phyloP scores from a whole-genome alignment of 2,329 filamentous ascomycete genomes.

The Aspergillus ustus region DNA sequence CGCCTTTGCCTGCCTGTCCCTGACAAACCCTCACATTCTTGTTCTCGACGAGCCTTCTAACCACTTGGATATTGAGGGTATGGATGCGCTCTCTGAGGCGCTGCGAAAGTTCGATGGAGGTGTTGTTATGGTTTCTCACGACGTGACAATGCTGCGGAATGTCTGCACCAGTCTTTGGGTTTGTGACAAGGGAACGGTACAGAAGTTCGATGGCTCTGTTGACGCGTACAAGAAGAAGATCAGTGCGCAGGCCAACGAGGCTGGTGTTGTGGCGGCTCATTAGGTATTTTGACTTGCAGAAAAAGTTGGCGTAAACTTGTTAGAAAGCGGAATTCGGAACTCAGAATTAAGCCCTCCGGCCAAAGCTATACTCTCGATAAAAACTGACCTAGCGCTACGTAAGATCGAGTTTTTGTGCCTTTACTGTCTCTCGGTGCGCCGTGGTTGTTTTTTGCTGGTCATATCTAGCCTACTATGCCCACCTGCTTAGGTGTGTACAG shows the following conservation, averaged over 20 bases:
- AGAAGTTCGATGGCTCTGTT: slow-evolving; percentile 94
- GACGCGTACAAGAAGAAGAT: slow-evolving; percentile 98
- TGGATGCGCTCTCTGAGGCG: slow-evolving; percentile 90
- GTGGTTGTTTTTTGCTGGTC: no score
- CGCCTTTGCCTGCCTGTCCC: slow-evolving; percentile 92
- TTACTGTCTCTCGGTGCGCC: no score
- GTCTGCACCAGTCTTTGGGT: slow-evolving; percentile 97
- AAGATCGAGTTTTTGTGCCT: no score
- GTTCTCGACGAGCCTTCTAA: slow-evolving; percentile 98
- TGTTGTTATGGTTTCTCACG: slow-evolving; percentile 98
- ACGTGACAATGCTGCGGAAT: slow-evolving; percentile 97
- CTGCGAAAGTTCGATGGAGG: slow-evolving; percentile 88
- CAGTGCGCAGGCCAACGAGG: slow-evolving; percentile 81
- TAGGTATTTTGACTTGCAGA: slow-evolving; percentile 25
- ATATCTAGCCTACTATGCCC: no score
- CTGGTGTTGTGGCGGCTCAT: slow-evolving; percentile 69
- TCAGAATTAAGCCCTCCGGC: neutral
- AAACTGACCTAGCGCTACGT: no score
- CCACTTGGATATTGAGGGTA: slow-evolving; percentile 98
- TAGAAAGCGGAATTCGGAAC: neutral
- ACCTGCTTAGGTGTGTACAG: no score
- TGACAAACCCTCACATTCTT: slow-evolving; percentile 94
- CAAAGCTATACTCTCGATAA: no score
- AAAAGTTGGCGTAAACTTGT: neutral
- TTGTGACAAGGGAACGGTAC: slow-evolving; percentile 89